Evolutionary conservation across 2,329 filamentous ascomycete species (phyloP), one percentile per base, ranked within the genome.

Genomic region (Clarireedia hainanense): DNA sequence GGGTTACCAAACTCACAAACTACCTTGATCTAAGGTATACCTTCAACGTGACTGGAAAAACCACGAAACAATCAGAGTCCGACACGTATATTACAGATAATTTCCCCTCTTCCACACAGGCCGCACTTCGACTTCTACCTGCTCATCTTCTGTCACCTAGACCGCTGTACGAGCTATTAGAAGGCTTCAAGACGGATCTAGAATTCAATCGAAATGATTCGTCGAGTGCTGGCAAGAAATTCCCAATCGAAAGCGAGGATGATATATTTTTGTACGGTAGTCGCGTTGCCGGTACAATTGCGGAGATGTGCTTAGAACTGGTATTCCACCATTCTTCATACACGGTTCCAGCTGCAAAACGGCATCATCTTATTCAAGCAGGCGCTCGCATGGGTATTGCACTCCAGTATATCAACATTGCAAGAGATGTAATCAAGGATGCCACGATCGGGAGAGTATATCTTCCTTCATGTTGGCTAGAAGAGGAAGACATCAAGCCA

Each of bases 391-490:
- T 89, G 86, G 87, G 87, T 0, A 77, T 86, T 36, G 86, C 86
- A 1, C 72, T 90, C n/a, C 86, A 91, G 64, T 89, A 86, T 63
- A 80, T 88, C 63, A 91, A 90, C 64, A 89, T 91, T 58, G 83
- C 85, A 3, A 81, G 87, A 23, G 87, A 91, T 64, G 83, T 90
- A n/a, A 69, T 73, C 3, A 80, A 82, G 2, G 87, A 90, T 63
- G 84, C 86, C 0, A 70, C 72, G 14, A 80, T 87, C 37, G 76
- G 76, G 1, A 78, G 87, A 6, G 85, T 88, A 6, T 91, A 91
- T 65, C 70, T 90, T 4, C 87, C 87, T 0, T 73, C 74, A 0
- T 70, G 71, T 0, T 90, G 86, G 86, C 72, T 90, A 1, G 72
- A 76, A 40, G 78, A 82, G 52, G 76, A 77, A 52, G 77, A 75